phyloP scores from a whole-genome alignment of 83 land plant genomes.

The Picea mariana region DNA sequence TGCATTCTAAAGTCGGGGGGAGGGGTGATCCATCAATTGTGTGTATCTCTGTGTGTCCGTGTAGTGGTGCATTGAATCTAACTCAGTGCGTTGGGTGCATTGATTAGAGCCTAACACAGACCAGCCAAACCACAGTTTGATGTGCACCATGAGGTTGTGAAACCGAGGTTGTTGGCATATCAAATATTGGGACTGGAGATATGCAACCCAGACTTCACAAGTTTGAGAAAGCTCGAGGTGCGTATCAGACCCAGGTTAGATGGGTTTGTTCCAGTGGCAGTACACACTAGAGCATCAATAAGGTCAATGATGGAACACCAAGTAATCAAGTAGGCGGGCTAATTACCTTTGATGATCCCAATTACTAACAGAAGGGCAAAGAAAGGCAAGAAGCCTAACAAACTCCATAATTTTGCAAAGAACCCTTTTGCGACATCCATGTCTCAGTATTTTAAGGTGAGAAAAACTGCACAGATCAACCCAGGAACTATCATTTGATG shows the following conservation, averaged over 20 bases:
- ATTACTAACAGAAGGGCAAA: conserved; percentile 52
- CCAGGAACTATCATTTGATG: no score
- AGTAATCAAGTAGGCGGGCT: not conserved
- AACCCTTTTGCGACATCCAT: conserved; percentile 56
- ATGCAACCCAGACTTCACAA: not conserved
- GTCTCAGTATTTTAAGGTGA: no score
- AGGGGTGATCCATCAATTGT: not conserved
- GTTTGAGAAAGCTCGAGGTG: not conserved
- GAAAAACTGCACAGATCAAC: no score
- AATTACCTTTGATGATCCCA: conserved; percentile 68
- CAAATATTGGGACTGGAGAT: not conserved
- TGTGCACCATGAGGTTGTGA: not conserved
- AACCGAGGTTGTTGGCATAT: no score
- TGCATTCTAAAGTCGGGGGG: not conserved
- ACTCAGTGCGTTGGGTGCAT: not conserved
- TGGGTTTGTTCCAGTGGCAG: not conserved
- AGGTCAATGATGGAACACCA: not conserved
- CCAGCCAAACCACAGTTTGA: not conserved
- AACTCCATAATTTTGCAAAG: conserved; percentile 44
- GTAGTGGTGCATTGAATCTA: not conserved
- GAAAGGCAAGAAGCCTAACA: conserved; percentile 57
- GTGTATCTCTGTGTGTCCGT: no score
- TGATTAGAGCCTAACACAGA: not conserved
- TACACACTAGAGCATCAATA: not conserved
- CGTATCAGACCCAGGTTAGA: not conserved